Percentiles rank a stretch among this genome's conserved stretches.
Conservation (phyloP, 768 basidiomycete genomes). For the Mycena polygramma region DNA sequence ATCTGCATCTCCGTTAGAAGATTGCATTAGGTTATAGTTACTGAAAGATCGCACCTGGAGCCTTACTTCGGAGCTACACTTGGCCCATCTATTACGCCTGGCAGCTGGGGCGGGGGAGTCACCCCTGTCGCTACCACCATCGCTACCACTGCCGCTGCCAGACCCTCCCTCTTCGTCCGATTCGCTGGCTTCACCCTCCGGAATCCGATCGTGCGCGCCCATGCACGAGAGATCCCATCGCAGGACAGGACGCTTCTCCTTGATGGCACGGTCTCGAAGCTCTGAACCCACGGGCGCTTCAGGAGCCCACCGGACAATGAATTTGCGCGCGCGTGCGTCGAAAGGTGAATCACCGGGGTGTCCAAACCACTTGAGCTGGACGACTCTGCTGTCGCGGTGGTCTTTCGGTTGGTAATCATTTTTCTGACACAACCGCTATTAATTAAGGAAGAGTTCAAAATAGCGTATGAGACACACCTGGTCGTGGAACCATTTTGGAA, state of each 20-base stretch:
- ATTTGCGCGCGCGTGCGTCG: neutral
- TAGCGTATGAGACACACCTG: constrained; percentile 6
- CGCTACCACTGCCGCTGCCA: no score
- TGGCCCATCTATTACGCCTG: no score
- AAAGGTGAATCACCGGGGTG: neutral
- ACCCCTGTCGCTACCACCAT: no score
- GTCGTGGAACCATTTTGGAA: constrained; percentile 13
- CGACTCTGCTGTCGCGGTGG: neutral
- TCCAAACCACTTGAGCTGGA: neutral
- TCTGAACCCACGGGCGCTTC: no score
- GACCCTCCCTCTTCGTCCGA: no score
- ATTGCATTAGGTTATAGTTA: no score
- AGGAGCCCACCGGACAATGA: neutral
- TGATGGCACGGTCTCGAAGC: neutral
- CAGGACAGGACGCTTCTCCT: neutral
- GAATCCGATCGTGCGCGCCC: neutral
- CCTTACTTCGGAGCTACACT: no score
- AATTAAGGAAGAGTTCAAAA: no score
- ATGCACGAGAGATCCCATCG: neutral
- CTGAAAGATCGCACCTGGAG: no score
- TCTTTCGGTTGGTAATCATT: constrained; percentile 2
- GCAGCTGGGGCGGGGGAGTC: no score
- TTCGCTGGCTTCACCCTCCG: no score
- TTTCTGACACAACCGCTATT: constrained; percentile 6
- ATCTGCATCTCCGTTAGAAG: constrained; percentile 8